Percentiles rank a stretch among this genome's conserved stretches.
These are phyloP conservation scores for Diplodia sapinea DNA, from an alignment of 2,329 filamentous ascomycete species.

Conservation along the genomic window DNA sequence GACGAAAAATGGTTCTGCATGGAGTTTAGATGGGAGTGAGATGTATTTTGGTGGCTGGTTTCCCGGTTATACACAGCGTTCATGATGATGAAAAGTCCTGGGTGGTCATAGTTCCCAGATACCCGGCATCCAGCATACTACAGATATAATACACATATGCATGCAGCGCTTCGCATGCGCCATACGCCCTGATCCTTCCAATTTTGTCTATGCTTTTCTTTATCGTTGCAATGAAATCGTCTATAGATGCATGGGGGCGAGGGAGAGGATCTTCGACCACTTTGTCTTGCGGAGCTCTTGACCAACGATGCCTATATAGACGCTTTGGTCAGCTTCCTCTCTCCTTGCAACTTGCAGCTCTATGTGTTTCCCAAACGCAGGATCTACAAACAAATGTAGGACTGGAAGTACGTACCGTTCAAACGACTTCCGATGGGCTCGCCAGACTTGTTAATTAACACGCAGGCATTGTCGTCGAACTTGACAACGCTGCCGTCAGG, in stretches of 20 bases:
- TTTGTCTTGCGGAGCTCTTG: conserved; percentile 87
- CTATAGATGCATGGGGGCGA: conserved; percentile 84
- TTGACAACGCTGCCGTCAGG: conserved; percentile 87
- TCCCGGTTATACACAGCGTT: conserved; percentile 24
- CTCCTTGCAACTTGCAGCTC: neutral
- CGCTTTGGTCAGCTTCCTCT: conserved; percentile 33
- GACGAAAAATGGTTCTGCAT: neutral
- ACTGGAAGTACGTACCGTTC: conserved; percentile 63
- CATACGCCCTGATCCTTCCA: conserved; percentile 2
- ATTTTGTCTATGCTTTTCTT: conserved; percentile 1
- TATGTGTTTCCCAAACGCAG: neutral
- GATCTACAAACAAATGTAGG: neutral
- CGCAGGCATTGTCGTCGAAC: conserved; percentile 98
- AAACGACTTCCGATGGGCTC: conserved; percentile 93
- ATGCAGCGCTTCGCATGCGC: conserved; percentile 8
- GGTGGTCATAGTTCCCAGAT: conserved; percentile 28
- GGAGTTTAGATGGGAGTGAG: conserved; percentile 16
- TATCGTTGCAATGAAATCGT: conserved; percentile 32
- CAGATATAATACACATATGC: conserved; percentile 19
- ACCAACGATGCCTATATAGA: conserved; percentile 74
- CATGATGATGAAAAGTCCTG: conserved; percentile 15
- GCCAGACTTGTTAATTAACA: conserved; percentile 94
- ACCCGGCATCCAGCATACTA: conserved; percentile 24
- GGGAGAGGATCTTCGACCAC: conserved; percentile 97
- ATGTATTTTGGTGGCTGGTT: conserved; percentile 16